These are phyloP conservation scores for Betula pendula DNA, from an alignment of 306 rosid species.

Conservation along the genomic window DNA sequence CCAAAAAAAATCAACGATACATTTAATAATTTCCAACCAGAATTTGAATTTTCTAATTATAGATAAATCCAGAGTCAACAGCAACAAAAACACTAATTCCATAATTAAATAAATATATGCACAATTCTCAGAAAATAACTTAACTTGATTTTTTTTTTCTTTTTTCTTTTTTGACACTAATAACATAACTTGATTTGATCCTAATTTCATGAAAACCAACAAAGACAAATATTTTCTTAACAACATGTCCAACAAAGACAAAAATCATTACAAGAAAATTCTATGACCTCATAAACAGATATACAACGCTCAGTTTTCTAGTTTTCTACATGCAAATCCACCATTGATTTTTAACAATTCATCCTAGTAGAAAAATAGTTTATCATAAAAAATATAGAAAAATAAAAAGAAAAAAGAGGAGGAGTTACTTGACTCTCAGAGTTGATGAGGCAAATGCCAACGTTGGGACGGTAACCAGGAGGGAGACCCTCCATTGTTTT, in stretches of 20 bases:
- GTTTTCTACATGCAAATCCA: neutral
- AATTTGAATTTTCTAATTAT: neutral
- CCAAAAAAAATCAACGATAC: neutral
- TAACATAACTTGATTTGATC: neutral
- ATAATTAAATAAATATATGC: neutral
- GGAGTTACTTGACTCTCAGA: constrained; percentile 62
- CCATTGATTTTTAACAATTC: neutral
- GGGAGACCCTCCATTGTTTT: constrained; percentile 87
- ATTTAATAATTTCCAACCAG: neutral
- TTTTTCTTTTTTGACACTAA: no score
- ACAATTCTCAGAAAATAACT: neutral
- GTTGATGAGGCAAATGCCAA: constrained; percentile 94
- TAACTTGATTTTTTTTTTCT: neutral
- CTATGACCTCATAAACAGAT: neutral
- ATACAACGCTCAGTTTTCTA: neutral
- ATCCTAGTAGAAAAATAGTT: neutral
- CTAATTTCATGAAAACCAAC: constrained; percentile 2
- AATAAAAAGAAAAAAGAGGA: neutral
- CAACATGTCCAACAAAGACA: neutral
- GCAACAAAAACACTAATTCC: neutral
- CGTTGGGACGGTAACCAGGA: constrained; percentile 95
- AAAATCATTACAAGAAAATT: neutral
- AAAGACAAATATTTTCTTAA: neutral
- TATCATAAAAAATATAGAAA: neutral
- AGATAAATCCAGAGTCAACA: constrained; percentile 3